phyloP scores from a whole-genome alignment of 306 rosid species.

The Lagenaria siceraria region DNA sequence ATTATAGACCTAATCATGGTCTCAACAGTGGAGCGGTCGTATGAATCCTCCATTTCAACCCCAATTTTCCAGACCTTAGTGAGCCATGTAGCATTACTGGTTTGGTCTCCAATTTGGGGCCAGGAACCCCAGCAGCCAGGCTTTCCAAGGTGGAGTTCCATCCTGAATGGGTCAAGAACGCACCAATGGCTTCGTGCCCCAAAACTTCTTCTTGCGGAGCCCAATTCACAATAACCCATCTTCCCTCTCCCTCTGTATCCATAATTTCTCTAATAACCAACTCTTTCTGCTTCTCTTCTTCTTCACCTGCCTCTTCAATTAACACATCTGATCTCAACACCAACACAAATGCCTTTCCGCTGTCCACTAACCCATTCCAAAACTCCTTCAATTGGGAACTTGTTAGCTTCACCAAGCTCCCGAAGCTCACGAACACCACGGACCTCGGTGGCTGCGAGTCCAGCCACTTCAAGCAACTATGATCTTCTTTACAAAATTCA shows the following conservation, averaged over 20 bases:
- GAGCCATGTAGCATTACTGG: conserved; percentile 4
- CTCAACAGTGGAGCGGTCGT: neutral
- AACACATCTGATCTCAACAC: conserved; percentile 26
- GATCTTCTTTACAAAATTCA: conserved; percentile 17
- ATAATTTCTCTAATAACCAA: neutral
- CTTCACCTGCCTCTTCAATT: neutral
- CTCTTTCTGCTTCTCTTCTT: no score
- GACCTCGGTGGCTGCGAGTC: conserved; percentile 25
- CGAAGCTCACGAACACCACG: conserved; percentile 43
- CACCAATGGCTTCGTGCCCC: conserved; percentile 29
- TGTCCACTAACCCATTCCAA: conserved; percentile 44
- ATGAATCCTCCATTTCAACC: conserved; percentile 19
- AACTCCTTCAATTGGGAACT: conserved; percentile 21
- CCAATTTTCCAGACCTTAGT: conserved; percentile 25
- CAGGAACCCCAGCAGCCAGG: conserved; percentile 13
- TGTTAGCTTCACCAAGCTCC: conserved; percentile 11
- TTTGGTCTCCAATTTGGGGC: conserved; percentile 19
- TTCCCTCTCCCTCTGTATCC: conserved; percentile 12
- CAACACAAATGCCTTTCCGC: conserved; percentile 34
- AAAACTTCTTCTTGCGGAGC: conserved; percentile 46
- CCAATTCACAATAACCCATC: conserved; percentile 35
- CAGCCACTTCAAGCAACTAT: conserved; percentile 37
- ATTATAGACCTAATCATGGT: conserved; percentile 11
- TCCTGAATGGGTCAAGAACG: conserved; percentile 37
- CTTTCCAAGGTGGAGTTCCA: conserved; percentile 29